Percentiles rank a stretch among this genome's conserved stretches.
Evolutionary conservation across 345 rosid species (phyloP).

Genomic region (Hirschfeldia incana): DNA sequence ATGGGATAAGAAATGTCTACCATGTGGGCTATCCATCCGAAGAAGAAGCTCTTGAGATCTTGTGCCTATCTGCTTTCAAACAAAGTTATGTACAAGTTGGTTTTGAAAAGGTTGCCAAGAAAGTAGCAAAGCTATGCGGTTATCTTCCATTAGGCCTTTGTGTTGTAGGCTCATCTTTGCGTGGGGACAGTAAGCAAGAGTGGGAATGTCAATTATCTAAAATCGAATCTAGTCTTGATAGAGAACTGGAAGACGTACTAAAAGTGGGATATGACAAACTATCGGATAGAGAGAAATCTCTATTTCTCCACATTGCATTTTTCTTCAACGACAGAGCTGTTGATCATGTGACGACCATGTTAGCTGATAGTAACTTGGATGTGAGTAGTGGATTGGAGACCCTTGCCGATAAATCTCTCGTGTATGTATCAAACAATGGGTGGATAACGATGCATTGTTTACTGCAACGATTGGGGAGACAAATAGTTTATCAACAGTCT

Average conservation of each 20-base stretch:
- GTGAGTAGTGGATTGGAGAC: neutral
- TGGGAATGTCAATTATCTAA: slow-evolving; percentile 30
- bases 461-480: slow-evolving; percentile 33
- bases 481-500: slow-evolving; percentile 25
- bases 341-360: neutral
- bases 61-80: neutral
- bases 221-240: slow-evolving; percentile 21
- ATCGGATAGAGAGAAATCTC: neutral
- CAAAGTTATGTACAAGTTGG: neutral
- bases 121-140: neutral
- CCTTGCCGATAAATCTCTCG: slow-evolving; percentile 32
- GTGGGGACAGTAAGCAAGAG: neutral
- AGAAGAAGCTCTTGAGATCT: slow-evolving; percentile 22
- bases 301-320: slow-evolving; percentile 43
- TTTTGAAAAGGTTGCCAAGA: slow-evolving; percentile 11
- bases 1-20: neutral
- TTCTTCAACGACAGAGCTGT: slow-evolving; percentile 19
- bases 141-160: slow-evolving; percentile 41
- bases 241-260: neutral
- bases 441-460: slow-evolving; percentile 33
- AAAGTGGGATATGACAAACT: slow-evolving; percentile 38
- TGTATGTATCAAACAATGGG: neutral
- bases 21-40: slow-evolving; percentile 1
- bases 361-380: slow-evolving; percentile 9
- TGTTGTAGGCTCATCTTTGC: slow-evolving; percentile 34